Base-by-base conservation (phyloP, 1,284 basidiomycete genomes). In the Ceratorhiza oryzae-sativae region DNA sequence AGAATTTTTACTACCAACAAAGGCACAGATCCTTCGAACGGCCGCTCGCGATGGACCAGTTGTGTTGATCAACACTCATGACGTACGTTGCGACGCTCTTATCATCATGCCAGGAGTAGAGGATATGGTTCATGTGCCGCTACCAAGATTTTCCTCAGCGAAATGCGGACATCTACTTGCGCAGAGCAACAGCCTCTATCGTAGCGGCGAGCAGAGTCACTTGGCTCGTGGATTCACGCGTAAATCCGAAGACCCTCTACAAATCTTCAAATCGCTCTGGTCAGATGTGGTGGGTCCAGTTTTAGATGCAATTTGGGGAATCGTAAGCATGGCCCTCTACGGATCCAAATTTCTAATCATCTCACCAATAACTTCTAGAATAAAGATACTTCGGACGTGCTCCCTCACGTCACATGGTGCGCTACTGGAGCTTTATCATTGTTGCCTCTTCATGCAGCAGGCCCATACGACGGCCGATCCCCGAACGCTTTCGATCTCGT, bases 391-490 rank as follows among this genome's bases (percentile, higher is more conserved):
- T 5, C 12, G 23, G 42, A 46, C 18, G 20, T 46, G 30, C 36
- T 65, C 10, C 61, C 61, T 12, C 61, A 65, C 23, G 46, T 65
- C 12, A 65, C 48, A 1, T 65, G 48, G 61, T 65, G 61, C 61
- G 13, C 61, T 12, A 49, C 61, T 25, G 61, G 61, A 2, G 13
- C 48, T 15, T 15, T 65, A 2, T 32, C 30, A 1, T 65, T 49
- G 27, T 32, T 65, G 18, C 61, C 61, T 10, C 4, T 65, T 3
- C 61, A 65, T 34, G 61, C 61, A 3, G 45, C 61, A 23, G 61
- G 61, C 15, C 3, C 10, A 8, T 65, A 65, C 20, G 46, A 34
- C 39, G 12, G 25, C 10, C 4, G 42, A 4, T 45, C 8, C 3
- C 46, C 13, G 8, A 39, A 18, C 18, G n/a, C 41, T 2, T 46